Conservation (phyloP, 768 basidiomycete genomes). For the Mycena epipterygia region DNA sequence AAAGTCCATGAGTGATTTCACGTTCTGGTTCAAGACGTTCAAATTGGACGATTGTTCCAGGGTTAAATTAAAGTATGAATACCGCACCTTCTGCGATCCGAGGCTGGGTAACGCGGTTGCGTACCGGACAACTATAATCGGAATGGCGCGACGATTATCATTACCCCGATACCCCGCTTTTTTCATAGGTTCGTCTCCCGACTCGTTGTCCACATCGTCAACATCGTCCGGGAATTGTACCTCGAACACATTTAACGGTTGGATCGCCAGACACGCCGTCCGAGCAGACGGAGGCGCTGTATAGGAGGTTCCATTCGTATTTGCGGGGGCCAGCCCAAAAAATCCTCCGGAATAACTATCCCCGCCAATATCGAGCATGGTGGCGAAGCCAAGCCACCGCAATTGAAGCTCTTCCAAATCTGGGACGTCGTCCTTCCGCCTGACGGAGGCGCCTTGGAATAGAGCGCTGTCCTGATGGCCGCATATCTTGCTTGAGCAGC, state of each 20-base stretch:
- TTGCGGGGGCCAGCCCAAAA: not conserved
- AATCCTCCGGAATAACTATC: not conserved
- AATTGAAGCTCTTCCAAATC: conserved; percentile 7
- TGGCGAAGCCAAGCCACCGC: conserved; percentile 3
- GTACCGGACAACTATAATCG: conserved; percentile 30
- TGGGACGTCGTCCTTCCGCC: conserved; percentile 11
- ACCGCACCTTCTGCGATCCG: conserved; percentile 8
- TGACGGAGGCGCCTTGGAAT: conserved; percentile 29
- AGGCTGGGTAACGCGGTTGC: conserved; percentile 24
- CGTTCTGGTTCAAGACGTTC: not conserved
- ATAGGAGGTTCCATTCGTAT: not conserved
- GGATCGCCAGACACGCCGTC: conserved; percentile 22
- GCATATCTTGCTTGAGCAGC: not conserved
- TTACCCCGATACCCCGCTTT: conserved; percentile 19
- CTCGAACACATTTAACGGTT: conserved; percentile 25
- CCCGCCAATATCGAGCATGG: not conserved
- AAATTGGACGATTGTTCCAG: too few species aligned
- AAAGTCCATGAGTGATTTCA: not conserved
- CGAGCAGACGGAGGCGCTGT: not conserved
- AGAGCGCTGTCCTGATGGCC: conserved; percentile 15
- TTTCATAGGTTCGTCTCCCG: conserved; percentile 1
- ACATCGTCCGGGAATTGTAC: conserved; percentile 26
- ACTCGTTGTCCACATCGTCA: conserved; percentile 15
- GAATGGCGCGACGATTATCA: conserved; percentile 26
- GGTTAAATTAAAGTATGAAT: not conserved